Percentiles rank a stretch among this genome's conserved stretches.
These are phyloP conservation scores for Syncephalastrum monosporum DNA, from an alignment of 371 early-diverging fungal genomes.

Conservation along the genomic window DNA sequence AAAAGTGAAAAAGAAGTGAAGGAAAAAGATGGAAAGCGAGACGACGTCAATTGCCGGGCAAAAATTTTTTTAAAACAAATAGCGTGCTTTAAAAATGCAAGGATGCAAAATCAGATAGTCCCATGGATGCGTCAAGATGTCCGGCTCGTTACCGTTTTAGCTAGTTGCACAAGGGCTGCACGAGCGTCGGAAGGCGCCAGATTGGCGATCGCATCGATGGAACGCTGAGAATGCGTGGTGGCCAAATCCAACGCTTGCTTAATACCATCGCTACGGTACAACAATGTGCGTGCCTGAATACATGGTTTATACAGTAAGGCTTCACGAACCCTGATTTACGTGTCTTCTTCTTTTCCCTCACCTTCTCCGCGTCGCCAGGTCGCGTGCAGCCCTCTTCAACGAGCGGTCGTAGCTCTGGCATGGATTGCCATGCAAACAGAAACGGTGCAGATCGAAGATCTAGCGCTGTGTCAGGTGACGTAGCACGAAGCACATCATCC, in stretches of 20 bases:
- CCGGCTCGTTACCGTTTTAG: conserved; percentile 12
- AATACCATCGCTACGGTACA: conserved; percentile 70
- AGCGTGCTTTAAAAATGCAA: background rate
- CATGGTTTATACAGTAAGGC: background rate
- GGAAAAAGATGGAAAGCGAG: conserved; percentile 5
- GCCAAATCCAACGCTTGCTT: conserved; percentile 62
- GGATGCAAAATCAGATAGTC: background rate
- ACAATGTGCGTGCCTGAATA: conserved; percentile 61
- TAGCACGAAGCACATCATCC: background rate
- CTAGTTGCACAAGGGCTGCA: conserved; percentile 57
- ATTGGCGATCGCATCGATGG: conserved; percentile 59
- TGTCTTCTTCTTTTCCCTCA: conserved; percentile 9
- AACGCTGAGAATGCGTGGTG: conserved; percentile 55
- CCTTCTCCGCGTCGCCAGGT: conserved; percentile 61
- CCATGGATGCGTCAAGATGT: background rate
- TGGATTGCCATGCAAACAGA: conserved; percentile 85
- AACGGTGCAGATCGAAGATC: conserved; percentile 67
- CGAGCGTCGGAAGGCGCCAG: conserved; percentile 68
- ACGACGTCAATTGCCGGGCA: background rate
- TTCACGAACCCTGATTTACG: background rate
- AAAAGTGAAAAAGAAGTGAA: conserved; percentile 1
- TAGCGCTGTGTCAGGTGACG: background rate
- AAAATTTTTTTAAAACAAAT: background rate
- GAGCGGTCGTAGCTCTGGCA: conserved; percentile 75
- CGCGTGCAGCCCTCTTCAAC: conserved; percentile 80